Evolutionary conservation across 1,139 yeast species (phyloP), one percentile per base, ranked within the genome.

Genomic region (Wickerhamiella infanticola): DNA sequence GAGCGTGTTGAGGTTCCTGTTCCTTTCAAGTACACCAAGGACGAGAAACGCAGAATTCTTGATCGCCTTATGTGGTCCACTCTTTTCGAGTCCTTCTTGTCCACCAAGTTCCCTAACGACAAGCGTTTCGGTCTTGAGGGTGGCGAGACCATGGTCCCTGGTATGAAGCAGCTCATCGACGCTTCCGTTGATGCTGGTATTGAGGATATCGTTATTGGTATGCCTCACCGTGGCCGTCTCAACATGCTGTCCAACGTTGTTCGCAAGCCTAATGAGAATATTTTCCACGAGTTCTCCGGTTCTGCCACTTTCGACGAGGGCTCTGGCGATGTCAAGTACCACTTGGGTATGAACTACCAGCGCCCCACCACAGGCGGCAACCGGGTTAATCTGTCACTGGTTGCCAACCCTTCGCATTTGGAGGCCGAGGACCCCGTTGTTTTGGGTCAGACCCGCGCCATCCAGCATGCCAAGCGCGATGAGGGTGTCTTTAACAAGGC

Each of bases 221-320:
- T 90, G 98, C 96, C 99, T 48, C 98, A 90, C 69, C 85, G 99
- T 76, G 99, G 99, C 69, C 81, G 99, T 73, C 75, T 90, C 61
- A 90, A 90, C 67, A 88, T 90, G 81, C 76, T 90, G 68, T 85
- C 96, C 50, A 90, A 90, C 69, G 98, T 90, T 60, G 96, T 90
- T 45, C 83, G 98, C 72, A 90, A 90, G 67, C 97, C 98, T 60
- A 88, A 90, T 64, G 97, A 90, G 72, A 85, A 95, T 43, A 93
- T 90, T 63, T 90, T 90, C 66, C 80, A 93, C 45, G 99, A 90
- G 70, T 90, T 90, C 65, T 74, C 90, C 48, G 98, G 98, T 54
- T 82, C 95, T 29, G 76, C 81, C 59, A 75, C 80, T 55, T 83
- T 80, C 61, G 75, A 72, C 53, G 77, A 74, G 55, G 98, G 98